These are phyloP conservation scores for Talaromyces nanjingensis DNA, from an alignment of 495 filamentous ascomycete species.

Conservation along the genomic window DNA sequence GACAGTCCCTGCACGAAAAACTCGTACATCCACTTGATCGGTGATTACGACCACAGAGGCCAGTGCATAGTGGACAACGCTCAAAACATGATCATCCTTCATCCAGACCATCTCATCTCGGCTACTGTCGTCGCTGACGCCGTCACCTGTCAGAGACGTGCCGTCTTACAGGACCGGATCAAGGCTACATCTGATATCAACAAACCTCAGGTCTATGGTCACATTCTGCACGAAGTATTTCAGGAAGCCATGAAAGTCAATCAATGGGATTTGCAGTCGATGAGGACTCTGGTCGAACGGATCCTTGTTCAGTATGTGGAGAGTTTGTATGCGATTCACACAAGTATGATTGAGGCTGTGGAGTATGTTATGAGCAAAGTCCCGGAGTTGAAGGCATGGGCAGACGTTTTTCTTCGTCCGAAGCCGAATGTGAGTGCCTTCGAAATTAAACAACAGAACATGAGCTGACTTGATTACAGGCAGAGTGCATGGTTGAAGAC, in stretches of 20 bases:
- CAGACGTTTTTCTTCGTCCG: conserved; percentile 65
- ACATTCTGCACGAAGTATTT: conserved; percentile 88
- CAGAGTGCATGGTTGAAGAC: conserved; percentile 69
- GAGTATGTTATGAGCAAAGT: conserved; percentile 75
- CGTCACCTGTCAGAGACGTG: conserved; percentile 78
- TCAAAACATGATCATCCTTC: conserved; percentile 80
- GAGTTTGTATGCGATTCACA: conserved; percentile 75
- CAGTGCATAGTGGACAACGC: conserved; percentile 69
- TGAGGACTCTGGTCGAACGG: conserved; percentile 54
- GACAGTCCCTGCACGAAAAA: conserved; percentile 67
- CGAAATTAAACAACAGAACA: conserved; percentile 57
- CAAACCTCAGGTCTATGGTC: conserved; percentile 77
- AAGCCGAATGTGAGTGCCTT: conserved; percentile 59
- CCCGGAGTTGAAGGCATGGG: conserved; percentile 73
- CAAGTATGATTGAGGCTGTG: conserved; percentile 62
- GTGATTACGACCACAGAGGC: conserved; percentile 60
- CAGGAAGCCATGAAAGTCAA: conserved; percentile 84
- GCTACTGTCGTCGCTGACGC: conserved; percentile 91
- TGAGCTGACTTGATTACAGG: conserved; percentile 29
- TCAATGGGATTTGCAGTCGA: conserved; percentile 63
- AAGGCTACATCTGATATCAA: conserved; percentile 76
- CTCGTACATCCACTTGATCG: conserved; percentile 77
- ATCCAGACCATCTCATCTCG: conserved; percentile 93
- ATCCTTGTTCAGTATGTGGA: conserved; percentile 69
- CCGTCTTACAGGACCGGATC: conserved; percentile 87